phyloP scores from a whole-genome alignment of 305 asterid genomes.

The Fraxinus xanthoxyloides region DNA sequence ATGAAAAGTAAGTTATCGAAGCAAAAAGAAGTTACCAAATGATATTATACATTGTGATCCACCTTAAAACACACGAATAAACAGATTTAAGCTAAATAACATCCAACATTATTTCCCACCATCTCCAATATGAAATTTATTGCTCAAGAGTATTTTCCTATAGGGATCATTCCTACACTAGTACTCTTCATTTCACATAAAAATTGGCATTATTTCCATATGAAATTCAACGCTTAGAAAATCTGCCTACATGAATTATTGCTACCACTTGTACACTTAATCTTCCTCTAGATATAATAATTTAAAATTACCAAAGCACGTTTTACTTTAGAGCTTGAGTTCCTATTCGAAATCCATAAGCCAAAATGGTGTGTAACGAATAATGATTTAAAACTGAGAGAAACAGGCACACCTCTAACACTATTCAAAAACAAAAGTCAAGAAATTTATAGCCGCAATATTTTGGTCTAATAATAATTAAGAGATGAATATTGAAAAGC shows the following conservation, averaged over 20 bases:
- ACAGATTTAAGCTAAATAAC: neutral
- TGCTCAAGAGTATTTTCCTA: neutral
- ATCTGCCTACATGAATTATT: neutral
- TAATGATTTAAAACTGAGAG: neutral
- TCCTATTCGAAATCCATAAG: neutral
- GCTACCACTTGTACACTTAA: neutral
- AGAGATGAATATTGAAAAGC: conserved; percentile 12
- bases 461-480: neutral
- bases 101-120: neutral
- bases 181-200: neutral
- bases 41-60: neutral
- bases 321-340: neutral
- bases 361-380: neutral
- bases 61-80: neutral
- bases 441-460: conserved; percentile 2
- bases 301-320: neutral
- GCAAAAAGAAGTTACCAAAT: neutral
- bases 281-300: neutral
- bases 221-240: neutral
- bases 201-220: neutral
- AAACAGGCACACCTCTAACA: neutral
- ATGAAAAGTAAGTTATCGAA: neutral
- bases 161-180: neutral
- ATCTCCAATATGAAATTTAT: neutral
- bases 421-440: neutral